These are phyloP conservation scores for Eleusine coracana DNA, from an alignment of 176 grass and related monocot genomes.

Conservation along the genomic window DNA sequence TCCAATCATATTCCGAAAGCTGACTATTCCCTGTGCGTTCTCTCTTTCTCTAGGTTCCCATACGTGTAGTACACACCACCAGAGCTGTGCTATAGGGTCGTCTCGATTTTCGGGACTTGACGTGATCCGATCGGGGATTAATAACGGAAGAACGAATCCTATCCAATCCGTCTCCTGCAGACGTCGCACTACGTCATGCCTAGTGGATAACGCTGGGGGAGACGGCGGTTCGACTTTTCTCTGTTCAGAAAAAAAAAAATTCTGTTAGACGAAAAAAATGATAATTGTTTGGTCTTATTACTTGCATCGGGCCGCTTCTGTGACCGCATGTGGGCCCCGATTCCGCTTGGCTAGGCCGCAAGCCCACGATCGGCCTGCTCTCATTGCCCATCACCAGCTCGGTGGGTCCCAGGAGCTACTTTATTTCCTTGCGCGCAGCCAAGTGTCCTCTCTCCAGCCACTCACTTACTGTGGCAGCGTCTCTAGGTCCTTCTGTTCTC, in stretches of 20 bases:
- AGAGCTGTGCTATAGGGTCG: neutral
- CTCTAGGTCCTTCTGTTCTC: conserved; percentile 24
- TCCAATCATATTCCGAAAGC: neutral
- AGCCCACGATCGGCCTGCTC: neutral
- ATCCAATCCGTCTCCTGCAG: neutral
- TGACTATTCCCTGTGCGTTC: neutral
- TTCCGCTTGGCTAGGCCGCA: neutral
- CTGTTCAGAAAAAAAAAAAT: neutral
- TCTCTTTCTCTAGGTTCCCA: neutral
- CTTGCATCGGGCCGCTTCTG: neutral
- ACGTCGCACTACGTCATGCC: neutral
- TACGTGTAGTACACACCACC: neutral
- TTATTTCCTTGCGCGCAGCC: neutral
- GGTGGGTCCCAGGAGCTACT: neutral
- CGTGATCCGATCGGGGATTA: neutral
- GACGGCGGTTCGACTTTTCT: neutral
- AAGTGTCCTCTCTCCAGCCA: neutral
- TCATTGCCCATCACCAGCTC: neutral
- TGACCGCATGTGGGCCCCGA: fast-evolving
- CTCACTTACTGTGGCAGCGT: neutral
- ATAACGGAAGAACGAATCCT: neutral
- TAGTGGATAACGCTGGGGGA: neutral
- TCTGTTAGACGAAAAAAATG: no score
- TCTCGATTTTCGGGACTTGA: neutral
- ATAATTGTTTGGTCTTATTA: no score